Conservation (phyloP, 441 rosid genomes). For the Manihot esculenta region DNA sequence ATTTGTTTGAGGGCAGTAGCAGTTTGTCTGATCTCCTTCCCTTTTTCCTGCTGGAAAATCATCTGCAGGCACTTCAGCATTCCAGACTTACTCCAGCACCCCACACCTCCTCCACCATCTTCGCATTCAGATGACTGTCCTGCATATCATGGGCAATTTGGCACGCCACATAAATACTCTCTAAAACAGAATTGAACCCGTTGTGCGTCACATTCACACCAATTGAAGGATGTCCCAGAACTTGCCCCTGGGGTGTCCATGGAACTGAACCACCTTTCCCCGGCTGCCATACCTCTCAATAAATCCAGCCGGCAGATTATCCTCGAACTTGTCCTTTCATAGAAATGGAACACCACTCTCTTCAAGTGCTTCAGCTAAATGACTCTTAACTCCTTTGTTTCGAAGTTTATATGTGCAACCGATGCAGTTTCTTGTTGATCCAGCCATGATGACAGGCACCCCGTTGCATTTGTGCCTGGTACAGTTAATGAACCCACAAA, state of each 20-base stretch:
- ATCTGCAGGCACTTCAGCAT: constrained; percentile 8
- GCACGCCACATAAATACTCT: constrained; percentile 11
- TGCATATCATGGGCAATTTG: constrained; percentile 7
- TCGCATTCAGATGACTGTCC: constrained; percentile 9
- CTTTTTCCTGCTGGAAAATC: constrained; percentile 4
- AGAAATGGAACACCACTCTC: not conserved
- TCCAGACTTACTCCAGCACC: constrained; percentile 8
- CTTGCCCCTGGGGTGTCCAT: constrained; percentile 7
- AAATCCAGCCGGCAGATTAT: not conserved
- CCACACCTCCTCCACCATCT: constrained; percentile 13
- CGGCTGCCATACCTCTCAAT: not conserved
- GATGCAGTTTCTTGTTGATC: not conserved
- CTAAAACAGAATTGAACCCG: constrained; percentile 6
- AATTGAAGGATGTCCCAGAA: constrained; percentile 8
- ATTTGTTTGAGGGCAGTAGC: not conserved
- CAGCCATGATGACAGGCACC: not conserved
- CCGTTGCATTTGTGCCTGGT: not conserved
- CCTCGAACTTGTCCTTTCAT: not conserved
- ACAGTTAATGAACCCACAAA: not conserved
- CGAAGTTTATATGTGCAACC: not conserved
- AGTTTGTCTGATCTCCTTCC: constrained; percentile 8
- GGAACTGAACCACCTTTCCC: constrained; percentile 14
- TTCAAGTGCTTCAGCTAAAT: not conserved
- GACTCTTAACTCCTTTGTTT: too few species aligned
- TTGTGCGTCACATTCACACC: constrained; percentile 5